Conservation (phyloP, 139 green algal genomes). For the Trebouxia sp. region DNA sequence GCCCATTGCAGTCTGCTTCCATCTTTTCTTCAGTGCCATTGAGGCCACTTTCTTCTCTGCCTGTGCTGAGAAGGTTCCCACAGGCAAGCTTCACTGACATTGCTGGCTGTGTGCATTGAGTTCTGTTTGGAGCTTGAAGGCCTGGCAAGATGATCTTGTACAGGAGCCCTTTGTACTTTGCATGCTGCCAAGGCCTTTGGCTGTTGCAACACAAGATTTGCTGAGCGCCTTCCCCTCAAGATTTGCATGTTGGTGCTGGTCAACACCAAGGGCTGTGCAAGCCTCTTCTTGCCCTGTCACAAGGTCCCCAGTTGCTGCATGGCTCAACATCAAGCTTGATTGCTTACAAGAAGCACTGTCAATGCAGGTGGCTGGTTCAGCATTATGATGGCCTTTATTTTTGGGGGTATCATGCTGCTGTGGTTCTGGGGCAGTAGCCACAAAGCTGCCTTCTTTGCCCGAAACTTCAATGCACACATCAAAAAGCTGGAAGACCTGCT, state of each 20-base stretch:
- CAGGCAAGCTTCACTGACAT: neutral
- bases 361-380: conserved; percentile 36
- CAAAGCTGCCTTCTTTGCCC: conserved; percentile 26
- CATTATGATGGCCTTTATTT: conserved; percentile 35
- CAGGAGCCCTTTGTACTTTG: too few relatives aligned
- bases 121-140: neutral
- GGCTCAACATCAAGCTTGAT: too few relatives aligned
- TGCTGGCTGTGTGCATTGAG: neutral
- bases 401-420: conserved; percentile 33
- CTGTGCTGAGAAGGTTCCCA: conserved; percentile 49
- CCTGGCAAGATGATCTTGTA: neutral
- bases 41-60: conserved; percentile 46
- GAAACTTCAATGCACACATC: neutral
- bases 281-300: too few relatives aligned
- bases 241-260: too few relatives aligned
- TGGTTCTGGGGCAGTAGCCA: conserved; percentile 39
- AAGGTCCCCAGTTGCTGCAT: neutral
- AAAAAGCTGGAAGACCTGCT: conserved; percentile 20
- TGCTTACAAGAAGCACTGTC: neutral
- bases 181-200: too few relatives aligned
- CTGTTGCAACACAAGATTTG: too few relatives aligned
- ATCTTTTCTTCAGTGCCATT: conserved; percentile 43
- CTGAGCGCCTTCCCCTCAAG: too few relatives aligned
- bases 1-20: conserved; percentile 11
- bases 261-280: too few relatives aligned